Percentiles rank a stretch among this genome's conserved stretches.
Evolutionary conservation across 2,329 filamentous ascomycete genomes (phyloP).

Genomic region (Amylocarpus encephaloides): DNA sequence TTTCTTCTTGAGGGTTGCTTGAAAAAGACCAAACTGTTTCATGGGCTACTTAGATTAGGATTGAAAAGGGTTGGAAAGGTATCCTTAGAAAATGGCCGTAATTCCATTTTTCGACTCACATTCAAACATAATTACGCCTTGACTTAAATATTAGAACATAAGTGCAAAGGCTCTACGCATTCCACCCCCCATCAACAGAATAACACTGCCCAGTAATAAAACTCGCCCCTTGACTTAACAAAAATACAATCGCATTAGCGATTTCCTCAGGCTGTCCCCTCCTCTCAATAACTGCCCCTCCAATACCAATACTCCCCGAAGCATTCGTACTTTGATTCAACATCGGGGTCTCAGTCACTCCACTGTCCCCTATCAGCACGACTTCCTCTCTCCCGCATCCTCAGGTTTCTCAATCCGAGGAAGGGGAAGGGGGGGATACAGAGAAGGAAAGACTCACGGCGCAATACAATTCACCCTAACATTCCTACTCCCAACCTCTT

Average conservation of each 20-base stretch:
- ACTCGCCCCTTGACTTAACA: background rate
- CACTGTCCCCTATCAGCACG: background rate
- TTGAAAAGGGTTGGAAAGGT: too few relatives aligned
- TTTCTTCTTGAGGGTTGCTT: too few relatives aligned
- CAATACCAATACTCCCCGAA: background rate
- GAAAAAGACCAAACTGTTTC: too few relatives aligned
- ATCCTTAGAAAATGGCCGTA: too few relatives aligned
- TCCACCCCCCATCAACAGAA: conserved; percentile 6
- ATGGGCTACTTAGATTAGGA: too few relatives aligned
- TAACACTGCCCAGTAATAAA: conserved; percentile 4
- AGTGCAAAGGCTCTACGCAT: background rate
- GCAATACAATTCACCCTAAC: conserved; percentile 15
- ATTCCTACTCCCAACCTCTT: conserved; percentile 22
- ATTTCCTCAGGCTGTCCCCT: conserved; percentile 4
- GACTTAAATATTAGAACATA: too few relatives aligned
- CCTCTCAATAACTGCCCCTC: conserved; percentile 1
- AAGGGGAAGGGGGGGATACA: background rate
- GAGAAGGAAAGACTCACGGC: conserved; percentile 11
- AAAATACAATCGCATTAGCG: conserved; percentile 1
- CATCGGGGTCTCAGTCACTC: conserved; percentile 2
- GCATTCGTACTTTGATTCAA: background rate
- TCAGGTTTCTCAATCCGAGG: too few relatives aligned
- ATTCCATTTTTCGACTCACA: too few relatives aligned
- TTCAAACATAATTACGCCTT: too few relatives aligned
- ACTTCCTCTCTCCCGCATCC: too few relatives aligned